phyloP scores from a whole-genome alignment of 2,329 filamentous ascomycete species.

The Diaporthe sp. region DNA sequence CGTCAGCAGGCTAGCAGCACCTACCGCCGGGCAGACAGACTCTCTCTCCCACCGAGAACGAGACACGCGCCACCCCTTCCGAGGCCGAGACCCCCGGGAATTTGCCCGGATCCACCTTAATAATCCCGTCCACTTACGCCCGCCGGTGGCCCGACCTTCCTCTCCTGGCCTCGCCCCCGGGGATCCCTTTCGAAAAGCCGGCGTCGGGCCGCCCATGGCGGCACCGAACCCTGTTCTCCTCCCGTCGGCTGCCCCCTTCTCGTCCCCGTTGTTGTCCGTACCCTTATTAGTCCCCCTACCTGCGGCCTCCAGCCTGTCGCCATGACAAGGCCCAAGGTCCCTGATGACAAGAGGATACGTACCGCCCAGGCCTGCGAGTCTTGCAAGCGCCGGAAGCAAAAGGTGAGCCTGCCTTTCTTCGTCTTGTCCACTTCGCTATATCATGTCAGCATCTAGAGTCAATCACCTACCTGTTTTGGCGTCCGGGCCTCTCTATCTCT shows the following conservation, averaged over 20 bases:
- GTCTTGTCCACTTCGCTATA: background rate
- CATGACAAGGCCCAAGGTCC: slow-evolving; percentile 69
- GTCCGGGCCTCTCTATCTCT: background rate
- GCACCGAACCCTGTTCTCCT: slow-evolving; percentile 15
- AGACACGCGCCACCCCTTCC: background rate
- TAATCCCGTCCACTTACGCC: slow-evolving; percentile 4
- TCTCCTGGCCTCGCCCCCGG: background rate
- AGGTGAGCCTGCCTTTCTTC: slow-evolving; percentile 60
- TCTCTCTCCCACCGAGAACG: background rate
- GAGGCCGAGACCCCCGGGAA: slow-evolving; percentile 18
- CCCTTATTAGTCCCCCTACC: background rate
- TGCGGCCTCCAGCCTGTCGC: slow-evolving; percentile 37
- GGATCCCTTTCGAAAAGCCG: background rate
- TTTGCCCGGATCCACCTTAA: slow-evolving; percentile 24
- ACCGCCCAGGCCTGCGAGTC: slow-evolving; percentile 75
- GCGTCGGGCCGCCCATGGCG: slow-evolving; percentile 35
- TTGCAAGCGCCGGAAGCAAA: slow-evolving; percentile 77
- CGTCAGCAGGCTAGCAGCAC: background rate
- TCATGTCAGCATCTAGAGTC: background rate
- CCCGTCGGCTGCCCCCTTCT: background rate
- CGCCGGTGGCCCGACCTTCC: slow-evolving; percentile 4
- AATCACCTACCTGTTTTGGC: background rate
- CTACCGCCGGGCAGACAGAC: background rate
- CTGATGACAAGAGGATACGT: slow-evolving; percentile 72
- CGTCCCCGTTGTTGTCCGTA: slow-evolving; percentile 36